Percentiles rank a stretch among this genome's conserved stretches.
phyloP scores from a whole-genome alignment of 306 rosid species.

The Quercus agrifolia region DNA sequence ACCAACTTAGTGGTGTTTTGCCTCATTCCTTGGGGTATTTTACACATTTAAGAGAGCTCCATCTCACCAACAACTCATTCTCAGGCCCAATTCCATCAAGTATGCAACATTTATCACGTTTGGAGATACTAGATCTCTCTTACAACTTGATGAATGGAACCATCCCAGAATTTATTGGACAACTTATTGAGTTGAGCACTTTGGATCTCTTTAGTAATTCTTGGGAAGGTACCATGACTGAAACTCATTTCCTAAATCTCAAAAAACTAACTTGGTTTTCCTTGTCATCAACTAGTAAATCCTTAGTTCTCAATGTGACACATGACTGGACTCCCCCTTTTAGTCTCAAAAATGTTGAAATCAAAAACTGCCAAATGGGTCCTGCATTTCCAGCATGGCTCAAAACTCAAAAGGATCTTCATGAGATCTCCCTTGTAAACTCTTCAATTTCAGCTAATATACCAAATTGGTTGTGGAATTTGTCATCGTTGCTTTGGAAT shows the following conservation, averaged over 20 bases:
- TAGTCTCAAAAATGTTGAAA: neutral
- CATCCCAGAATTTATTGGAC: too few species aligned
- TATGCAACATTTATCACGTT: neutral
- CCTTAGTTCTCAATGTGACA: neutral
- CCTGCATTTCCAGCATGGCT: slow-evolving; percentile 14
- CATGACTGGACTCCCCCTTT: slow-evolving; percentile 1
- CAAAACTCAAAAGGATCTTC: neutral
- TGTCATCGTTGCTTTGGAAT: neutral
- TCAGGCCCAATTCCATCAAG: slow-evolving; percentile 4
- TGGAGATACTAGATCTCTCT: neutral
- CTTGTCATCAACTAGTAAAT: neutral
- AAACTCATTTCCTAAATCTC: slow-evolving; percentile 2
- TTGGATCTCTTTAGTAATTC: too few species aligned
- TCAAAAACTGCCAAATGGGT: neutral
- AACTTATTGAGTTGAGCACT: too few species aligned
- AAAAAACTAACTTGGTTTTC: neutral
- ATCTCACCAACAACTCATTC: neutral
- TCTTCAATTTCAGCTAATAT: neutral
- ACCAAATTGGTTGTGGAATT: slow-evolving; percentile 12
- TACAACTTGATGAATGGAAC: neutral
- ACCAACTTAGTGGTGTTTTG: too few species aligned
- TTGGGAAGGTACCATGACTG: neutral
- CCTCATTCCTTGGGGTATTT: neutral
- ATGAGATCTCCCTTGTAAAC: neutral
- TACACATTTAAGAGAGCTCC: neutral